These are phyloP conservation scores for Apiotrichum siamense DNA, from an alignment of 1,284 basidiomycete genomes.

Conservation along the genomic window DNA sequence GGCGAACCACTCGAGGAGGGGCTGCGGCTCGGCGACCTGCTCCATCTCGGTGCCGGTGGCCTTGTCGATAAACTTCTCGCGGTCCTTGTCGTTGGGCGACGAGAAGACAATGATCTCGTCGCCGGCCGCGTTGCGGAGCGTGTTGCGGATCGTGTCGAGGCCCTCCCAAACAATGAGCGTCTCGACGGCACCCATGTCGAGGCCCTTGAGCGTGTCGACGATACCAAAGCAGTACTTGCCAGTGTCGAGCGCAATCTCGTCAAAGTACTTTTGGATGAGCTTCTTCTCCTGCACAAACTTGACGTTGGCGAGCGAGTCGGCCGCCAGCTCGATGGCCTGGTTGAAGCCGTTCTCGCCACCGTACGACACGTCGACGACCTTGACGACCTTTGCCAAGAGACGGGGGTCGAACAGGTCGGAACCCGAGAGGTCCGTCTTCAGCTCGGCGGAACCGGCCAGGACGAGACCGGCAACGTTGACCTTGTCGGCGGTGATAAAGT, in stretches of 20 bases:
- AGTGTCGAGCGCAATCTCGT: constrained; percentile 97
- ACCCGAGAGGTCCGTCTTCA: constrained; percentile 96
- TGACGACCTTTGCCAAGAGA: constrained; percentile 83
- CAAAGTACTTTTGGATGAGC: constrained; percentile 96
- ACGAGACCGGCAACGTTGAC: constrained; percentile 96
- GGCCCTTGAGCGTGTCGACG: constrained; percentile 91
- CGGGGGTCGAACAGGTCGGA: constrained; percentile 94
- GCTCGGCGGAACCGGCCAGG: constrained; percentile 96
- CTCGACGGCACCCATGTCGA: constrained; percentile 95
- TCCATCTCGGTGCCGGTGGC: constrained; percentile 96
- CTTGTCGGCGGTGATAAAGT: constrained; percentile 97
- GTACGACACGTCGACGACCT: constrained; percentile 97
- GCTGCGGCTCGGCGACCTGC: constrained; percentile 66
- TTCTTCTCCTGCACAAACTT: constrained; percentile 99
- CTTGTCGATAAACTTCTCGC: constrained; percentile 91
- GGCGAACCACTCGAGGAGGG: constrained; percentile 94
- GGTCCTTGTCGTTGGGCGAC: constrained; percentile 71
- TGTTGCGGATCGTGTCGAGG: constrained; percentile 76
- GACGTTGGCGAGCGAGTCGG: constrained; percentile 93
- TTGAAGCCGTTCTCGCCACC: constrained; percentile 99
- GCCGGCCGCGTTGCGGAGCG: constrained; percentile 80
- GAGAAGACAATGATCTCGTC: constrained; percentile 71
- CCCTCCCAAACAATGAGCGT: constrained; percentile 99
- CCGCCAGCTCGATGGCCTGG: constrained; percentile 93
- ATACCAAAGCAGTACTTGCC: constrained; percentile 98